A percentile compares a stretch with the other conserved stretches of the same genome.
Conservation (phyloP, 768 basidiomycete genomes). For the Mycena kentingensis region DNA sequence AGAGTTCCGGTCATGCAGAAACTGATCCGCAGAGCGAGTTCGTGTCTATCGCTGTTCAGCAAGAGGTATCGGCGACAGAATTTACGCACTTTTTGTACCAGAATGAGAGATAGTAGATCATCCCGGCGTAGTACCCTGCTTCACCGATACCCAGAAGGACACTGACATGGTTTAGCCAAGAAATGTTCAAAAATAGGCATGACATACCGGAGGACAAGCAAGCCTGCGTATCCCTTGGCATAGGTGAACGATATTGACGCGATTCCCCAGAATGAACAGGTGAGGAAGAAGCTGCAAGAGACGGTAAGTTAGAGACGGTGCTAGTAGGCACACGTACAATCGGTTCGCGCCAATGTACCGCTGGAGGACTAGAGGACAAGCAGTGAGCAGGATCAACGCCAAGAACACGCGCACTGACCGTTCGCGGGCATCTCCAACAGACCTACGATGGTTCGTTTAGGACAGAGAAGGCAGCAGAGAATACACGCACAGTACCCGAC, state of each 20-base stretch:
- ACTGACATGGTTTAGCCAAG: conserved; percentile 29
- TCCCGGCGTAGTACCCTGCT: conserved; percentile 58
- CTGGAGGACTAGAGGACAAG: conserved; percentile 45
- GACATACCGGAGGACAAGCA: conserved; percentile 49
- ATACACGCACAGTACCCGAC: conserved; percentile 54
- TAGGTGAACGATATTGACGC: conserved; percentile 55
- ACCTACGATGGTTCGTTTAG: conserved; percentile 31
- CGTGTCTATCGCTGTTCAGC: conserved; percentile 34
- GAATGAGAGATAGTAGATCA: conserved; percentile 64
- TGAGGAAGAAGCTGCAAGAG: not conserved
- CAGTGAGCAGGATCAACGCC: not conserved
- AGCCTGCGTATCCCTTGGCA: conserved; percentile 52
- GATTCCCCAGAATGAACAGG: conserved; percentile 51
- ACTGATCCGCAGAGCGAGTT: conserved; percentile 46
- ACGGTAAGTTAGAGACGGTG: not conserved
- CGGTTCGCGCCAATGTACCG: conserved; percentile 58
- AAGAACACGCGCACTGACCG: conserved; percentile 30
- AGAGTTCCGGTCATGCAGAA: conserved; percentile 61
- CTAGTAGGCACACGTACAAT: conserved; percentile 39
- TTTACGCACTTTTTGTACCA: conserved; percentile 42
- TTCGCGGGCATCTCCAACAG: conserved; percentile 62
- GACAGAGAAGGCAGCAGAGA: not conserved
- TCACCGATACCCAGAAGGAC: conserved; percentile 62
- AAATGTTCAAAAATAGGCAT: not conserved
- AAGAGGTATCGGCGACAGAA: not conserved